phyloP scores from a whole-genome alignment of 192 early-diverging fungal species.

The Backusella tuberculispora region DNA sequence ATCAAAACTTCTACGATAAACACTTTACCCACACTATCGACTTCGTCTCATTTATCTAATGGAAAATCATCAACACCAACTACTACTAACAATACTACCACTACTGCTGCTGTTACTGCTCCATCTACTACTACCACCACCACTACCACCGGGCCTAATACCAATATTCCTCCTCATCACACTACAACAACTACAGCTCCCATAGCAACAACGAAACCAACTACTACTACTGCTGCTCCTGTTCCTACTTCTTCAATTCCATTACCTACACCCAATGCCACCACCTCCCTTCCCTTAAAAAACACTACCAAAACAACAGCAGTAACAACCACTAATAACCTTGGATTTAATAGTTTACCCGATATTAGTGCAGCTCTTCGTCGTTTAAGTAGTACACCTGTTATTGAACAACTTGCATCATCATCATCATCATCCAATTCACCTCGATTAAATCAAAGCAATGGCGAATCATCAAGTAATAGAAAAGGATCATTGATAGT shows the following conservation, averaged over 20 bases:
- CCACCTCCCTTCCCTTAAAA: background rate
- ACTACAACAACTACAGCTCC: background rate
- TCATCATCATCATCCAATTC: background rate
- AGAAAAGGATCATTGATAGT: too few relatives aligned
- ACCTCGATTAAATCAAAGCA: background rate
- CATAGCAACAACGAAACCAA: background rate
- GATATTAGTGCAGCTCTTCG: conserved; percentile 26
- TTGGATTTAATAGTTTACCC: conserved; percentile 23
- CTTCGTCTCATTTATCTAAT: background rate
- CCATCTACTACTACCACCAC: background rate
- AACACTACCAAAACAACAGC: background rate
- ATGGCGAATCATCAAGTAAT: too few relatives aligned
- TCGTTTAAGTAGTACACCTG: conserved; percentile 13
- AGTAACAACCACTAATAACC: background rate
- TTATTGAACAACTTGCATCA: background rate
- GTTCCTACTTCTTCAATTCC: background rate
- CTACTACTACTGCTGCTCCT: background rate
- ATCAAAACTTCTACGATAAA: background rate
- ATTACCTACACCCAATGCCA: background rate
- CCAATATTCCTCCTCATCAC: background rate
- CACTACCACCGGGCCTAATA: background rate
- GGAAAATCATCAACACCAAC: background rate
- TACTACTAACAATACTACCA: background rate
- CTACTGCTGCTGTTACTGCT: background rate
- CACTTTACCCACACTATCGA: too few relatives aligned